Percentiles rank a stretch among this genome's conserved stretches.
These are phyloP conservation scores for Candida sithepensis DNA, from an alignment of 805 yeast genomes.

Conservation along the genomic window DNA sequence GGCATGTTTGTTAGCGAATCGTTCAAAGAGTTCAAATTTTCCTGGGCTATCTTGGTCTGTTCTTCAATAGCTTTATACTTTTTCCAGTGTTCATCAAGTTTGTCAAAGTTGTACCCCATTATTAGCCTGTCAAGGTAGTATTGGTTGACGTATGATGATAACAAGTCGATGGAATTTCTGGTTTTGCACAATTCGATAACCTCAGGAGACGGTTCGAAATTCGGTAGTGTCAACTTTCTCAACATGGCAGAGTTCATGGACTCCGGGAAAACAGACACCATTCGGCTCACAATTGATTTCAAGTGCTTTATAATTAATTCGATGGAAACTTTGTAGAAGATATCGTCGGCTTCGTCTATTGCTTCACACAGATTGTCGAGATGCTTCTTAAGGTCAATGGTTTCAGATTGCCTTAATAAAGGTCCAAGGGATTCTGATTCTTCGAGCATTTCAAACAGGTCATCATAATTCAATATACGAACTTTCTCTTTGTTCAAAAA, in stretches of 20 bases:
- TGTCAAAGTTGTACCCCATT: constrained; percentile 18
- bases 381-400: constrained; percentile 21
- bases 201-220: constrained; percentile 27
- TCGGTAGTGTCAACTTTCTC: constrained; percentile 25
- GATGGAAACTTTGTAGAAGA: constrained; percentile 41
- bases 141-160: constrained; percentile 41
- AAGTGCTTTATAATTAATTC: constrained; percentile 38
- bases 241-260: constrained; percentile 17
- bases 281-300: constrained; percentile 33
- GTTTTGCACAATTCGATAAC: constrained; percentile 35
- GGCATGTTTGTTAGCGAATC: constrained; percentile 21
- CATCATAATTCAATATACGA: constrained; percentile 40
- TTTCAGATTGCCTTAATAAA: constrained; percentile 17
- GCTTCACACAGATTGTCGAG: constrained; percentile 37
- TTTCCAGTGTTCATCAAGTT: constrained; percentile 17
- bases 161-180: constrained; percentile 42
- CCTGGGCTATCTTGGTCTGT: constrained; percentile 25
- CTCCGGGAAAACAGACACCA: constrained; percentile 36
- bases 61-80: constrained; percentile 17
- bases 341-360: constrained; percentile 41
- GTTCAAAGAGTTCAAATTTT: constrained; percentile 31
- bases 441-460: constrained; percentile 33
- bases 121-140: constrained; percentile 27
- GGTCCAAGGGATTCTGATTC: constrained; percentile 16
- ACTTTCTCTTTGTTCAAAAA: constrained; percentile 24